Evolutionary conservation across 305 asterid species (phyloP).

Genomic region (Solanum hybrid): DNA sequence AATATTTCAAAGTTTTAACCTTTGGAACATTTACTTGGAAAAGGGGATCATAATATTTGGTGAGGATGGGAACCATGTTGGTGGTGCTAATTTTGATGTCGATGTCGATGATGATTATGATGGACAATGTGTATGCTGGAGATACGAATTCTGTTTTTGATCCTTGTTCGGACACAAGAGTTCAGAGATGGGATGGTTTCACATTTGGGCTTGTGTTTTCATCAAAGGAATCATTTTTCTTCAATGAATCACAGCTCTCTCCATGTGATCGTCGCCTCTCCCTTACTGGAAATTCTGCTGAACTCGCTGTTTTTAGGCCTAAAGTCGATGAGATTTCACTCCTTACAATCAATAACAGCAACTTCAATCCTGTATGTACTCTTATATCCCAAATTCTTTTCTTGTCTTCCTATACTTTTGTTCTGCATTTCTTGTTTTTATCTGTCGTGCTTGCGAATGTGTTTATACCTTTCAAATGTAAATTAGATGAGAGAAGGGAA

Average conservation of each 20-base stretch:
- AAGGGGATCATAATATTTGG: neutral
- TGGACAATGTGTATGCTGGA: slow-evolving; percentile 25
- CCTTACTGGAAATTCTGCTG: slow-evolving; percentile 30
- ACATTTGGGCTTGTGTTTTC: slow-evolving; percentile 78
- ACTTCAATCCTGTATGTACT: slow-evolving; percentile 39
- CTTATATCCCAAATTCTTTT: neutral
- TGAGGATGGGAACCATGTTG: slow-evolving; percentile 19
- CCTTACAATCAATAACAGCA: slow-evolving; percentile 51
- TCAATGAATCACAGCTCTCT: slow-evolving; percentile 74
- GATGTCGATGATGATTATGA: slow-evolving; percentile 14
- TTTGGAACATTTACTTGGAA: neutral
- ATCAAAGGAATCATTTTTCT: slow-evolving; percentile 59
- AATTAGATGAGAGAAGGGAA: too few relatives aligned
- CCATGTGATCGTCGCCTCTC: slow-evolving; percentile 81
- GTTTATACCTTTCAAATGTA: too few relatives aligned
- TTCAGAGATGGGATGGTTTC: slow-evolving; percentile 66
- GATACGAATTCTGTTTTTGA: slow-evolving; percentile 58
- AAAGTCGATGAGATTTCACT: slow-evolving; percentile 85
- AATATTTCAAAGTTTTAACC: neutral
- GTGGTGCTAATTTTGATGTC: slow-evolving; percentile 11
- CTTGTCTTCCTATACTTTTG: neutral
- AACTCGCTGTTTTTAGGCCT: slow-evolving; percentile 73
- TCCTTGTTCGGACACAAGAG: slow-evolving; percentile 69
- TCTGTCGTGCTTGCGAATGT: neutral
- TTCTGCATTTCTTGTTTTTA: too few relatives aligned